Percentiles rank a stretch among this genome's conserved stretches.
These are phyloP conservation scores for Phialophora expanda DNA, from an alignment of 2,329 filamentous ascomycete genomes.

Conservation along the genomic window DNA sequence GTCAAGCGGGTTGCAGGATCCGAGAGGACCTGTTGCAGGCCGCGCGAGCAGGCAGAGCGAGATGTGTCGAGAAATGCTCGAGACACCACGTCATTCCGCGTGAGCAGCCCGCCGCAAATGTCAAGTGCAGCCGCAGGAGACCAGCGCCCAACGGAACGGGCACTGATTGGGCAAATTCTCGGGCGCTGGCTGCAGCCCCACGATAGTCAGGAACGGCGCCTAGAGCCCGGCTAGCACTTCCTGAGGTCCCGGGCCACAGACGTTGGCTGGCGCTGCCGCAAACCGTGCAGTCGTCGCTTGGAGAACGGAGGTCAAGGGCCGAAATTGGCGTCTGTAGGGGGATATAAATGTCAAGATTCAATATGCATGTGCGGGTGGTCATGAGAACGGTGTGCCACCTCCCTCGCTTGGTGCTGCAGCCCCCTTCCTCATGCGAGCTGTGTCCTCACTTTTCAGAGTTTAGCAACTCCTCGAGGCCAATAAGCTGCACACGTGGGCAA, in stretches of 20 bases:
- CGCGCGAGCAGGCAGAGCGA: not conserved
- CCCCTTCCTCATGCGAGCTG: not conserved
- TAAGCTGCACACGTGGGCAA: conserved; percentile 29
- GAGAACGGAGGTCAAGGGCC: not conserved
- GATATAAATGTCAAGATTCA: conserved; percentile 9
- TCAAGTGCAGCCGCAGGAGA: conserved; percentile 1
- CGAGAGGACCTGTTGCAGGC: not conserved
- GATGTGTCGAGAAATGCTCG: not conserved
- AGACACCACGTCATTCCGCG: conserved; percentile 3
- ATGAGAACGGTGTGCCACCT: conserved; percentile 2
- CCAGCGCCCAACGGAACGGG: not conserved
- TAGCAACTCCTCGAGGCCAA: conserved; percentile 20
- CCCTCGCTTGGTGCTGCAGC: conserved; percentile 10
- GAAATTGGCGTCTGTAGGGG: not conserved
- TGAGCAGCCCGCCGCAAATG: too few relatives aligned
- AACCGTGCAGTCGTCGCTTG: not conserved
- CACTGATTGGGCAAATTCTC: conserved; percentile 1
- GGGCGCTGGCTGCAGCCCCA: conserved; percentile 4
- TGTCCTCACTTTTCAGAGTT: not conserved
- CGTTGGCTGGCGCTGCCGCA: conserved; percentile 4
- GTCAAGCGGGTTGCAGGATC: not conserved
- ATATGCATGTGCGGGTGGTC: not conserved
- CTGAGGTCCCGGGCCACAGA: not conserved
- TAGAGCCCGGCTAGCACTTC: not conserved
- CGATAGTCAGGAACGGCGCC: conserved; percentile 13